phyloP scores from a whole-genome alignment of 345 rosid species.

The Brassica rapa region DNA sequence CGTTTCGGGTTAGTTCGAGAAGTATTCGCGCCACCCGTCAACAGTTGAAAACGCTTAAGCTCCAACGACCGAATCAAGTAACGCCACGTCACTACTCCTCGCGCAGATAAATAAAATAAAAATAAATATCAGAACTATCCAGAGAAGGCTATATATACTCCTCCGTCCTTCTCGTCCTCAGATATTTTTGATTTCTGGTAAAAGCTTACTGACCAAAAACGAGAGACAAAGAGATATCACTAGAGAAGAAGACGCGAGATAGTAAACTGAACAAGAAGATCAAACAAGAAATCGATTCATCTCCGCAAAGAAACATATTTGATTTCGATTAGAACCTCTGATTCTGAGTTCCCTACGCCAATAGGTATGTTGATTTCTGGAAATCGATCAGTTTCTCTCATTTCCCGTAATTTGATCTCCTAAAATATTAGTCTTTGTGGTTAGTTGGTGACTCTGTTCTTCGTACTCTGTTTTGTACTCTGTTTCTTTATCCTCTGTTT shows the following conservation, averaged over 20 bases:
- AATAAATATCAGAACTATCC: slow-evolving; percentile 20
- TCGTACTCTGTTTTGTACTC: no score
- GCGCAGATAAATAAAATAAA: slow-evolving; percentile 3
- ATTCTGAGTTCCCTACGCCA: background rate
- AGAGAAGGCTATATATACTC: slow-evolving; percentile 36
- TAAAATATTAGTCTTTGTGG: background rate
- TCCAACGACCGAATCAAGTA: background rate
- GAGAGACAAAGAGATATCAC: background rate
- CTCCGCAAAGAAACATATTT: background rate
- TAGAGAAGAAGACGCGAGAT: background rate
- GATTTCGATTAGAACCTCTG: background rate
- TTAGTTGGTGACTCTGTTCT: background rate
- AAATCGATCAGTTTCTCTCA: background rate
- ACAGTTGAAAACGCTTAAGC: background rate
- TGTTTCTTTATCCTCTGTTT: background rate
- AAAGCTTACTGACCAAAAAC: background rate
- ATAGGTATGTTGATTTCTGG: slow-evolving; percentile 25
- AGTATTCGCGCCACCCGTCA: background rate
- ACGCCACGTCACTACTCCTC: background rate
- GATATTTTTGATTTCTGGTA: slow-evolving; percentile 18
- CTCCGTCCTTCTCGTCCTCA: background rate
- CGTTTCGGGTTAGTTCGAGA: slow-evolving; percentile 26
- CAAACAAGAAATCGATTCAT: background rate
- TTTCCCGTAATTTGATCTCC: background rate
- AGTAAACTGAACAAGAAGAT: background rate